Evolutionary conservation across 31 red algal species (phyloP).

Genomic region (Odonthalia washingtoniensis): DNA sequence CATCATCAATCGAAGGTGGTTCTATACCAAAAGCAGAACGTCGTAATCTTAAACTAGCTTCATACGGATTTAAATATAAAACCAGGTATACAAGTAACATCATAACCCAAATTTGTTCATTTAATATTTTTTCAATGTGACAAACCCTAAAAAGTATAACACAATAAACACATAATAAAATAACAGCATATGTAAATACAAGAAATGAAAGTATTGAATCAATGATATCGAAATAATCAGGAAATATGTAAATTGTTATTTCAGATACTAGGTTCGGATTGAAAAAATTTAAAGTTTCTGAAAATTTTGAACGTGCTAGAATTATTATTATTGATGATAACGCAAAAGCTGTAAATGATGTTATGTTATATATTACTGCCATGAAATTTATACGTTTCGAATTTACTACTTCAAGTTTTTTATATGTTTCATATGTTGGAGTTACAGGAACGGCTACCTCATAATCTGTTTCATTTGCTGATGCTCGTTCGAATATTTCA

Average conservation of each 20-base stretch:
- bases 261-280: background rate
- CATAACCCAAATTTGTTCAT: conserved; percentile 73
- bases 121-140: conserved; percentile 35
- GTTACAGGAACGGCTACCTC: conserved; percentile 54
- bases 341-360: conserved; percentile 33
- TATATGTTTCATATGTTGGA: conserved; percentile 43
- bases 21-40: conserved; percentile 36
- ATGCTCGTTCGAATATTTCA: conserved; percentile 34
- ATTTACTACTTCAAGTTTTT: conserved; percentile 77
- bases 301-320: conserved; percentile 56
- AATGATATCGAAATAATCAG: conserved; percentile 42
- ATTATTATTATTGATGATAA: conserved; percentile 53
- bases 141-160: conserved; percentile 21
- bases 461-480: conserved; percentile 30
- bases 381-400: conserved; percentile 59
- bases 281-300: conserved; percentile 12
- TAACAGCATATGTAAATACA: conserved; percentile 48
- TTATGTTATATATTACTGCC: conserved; percentile 51
- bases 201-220: conserved; percentile 49
- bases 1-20: conserved; percentile 28
- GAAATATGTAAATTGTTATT: conserved; percentile 53
- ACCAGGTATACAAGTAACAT: conserved; percentile 51
- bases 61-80: conserved; percentile 60
- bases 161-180: conserved; percentile 25
- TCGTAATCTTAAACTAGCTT: conserved; percentile 42